Evolutionary conservation across 164 flowering plant genomes (phyloP), one percentile per base, ranked within the genome.

Genomic region (Vitis riparia): DNA sequence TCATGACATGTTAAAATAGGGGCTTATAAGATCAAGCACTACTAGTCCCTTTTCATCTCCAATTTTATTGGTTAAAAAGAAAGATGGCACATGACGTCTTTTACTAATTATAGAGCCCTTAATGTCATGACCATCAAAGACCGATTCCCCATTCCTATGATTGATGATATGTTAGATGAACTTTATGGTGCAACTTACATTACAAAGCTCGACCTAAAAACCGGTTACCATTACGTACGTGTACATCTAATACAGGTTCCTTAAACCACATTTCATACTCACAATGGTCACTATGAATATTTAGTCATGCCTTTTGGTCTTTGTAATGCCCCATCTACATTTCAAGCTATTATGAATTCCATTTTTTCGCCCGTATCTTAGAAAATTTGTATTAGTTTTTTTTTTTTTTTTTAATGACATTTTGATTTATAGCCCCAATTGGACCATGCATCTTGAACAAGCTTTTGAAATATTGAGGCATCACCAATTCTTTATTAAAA

Each of bases 231-330:
- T 23, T 62, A 67, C 19, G 61, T 66, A 10, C 0, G 66, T 50
- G 16, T 72, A 8, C 32, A 59, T 12, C 32, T 1, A 19, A 19
- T 19, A 19, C 1, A 19, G 1, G 23, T 19, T 19, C 23, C 23
- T 19, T 1, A 19, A 19, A 59, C 19, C 0, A 10, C 67, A 0
- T 61, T 52, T 12, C 9, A 67, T 0, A 75, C 74, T 5, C 68
- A 60, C 52, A 62, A 61, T 1, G 71, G 74, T 27, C 65, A 69
- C 29, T 74, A 63, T 55, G 69, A 71, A 62, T 55, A 50, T 59
- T 11, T 65, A 23, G 49, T 71, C 0, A 65, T 29, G 61, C 55
- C 66, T 4, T 57, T 64, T 32, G 66, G 47, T 48, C 9, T 29
- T 3, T 63, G 7, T 10, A 48, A 48, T 16, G 51, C 51, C 1